phyloP scores from a whole-genome alignment of 2,329 filamentous ascomycete genomes.

The Fusarium liriodendri region DNA sequence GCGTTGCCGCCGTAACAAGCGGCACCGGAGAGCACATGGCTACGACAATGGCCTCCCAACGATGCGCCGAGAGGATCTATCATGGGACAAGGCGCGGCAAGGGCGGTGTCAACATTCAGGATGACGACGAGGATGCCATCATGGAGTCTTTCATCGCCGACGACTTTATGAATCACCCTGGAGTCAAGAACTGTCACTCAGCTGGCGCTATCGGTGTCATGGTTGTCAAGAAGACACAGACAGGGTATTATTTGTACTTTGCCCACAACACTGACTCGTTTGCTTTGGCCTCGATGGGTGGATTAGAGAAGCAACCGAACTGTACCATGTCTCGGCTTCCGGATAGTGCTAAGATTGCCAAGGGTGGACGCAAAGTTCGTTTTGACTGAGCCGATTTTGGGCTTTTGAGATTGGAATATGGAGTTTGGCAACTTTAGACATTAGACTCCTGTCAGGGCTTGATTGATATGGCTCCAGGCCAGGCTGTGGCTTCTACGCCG shows the following conservation, averaged over 20 bases:
- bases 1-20: slow-evolving; percentile 87
- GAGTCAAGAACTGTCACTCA: slow-evolving; percentile 82
- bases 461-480: not conserved
- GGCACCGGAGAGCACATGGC: slow-evolving; percentile 99
- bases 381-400: slow-evolving; percentile 40
- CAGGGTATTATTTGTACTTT: slow-evolving; percentile 88
- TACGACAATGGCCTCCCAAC: slow-evolving; percentile 89
- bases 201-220: slow-evolving; percentile 92
- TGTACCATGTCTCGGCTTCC: slow-evolving; percentile 88
- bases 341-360: slow-evolving; percentile 63
- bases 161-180: slow-evolving; percentile 95
- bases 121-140: slow-evolving; percentile 80
- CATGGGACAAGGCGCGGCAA: slow-evolving; percentile 70
- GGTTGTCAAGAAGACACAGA: slow-evolving; percentile 83
- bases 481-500: not conserved
- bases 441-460: not conserved
- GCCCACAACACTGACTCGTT: slow-evolving; percentile 94
- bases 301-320: slow-evolving; percentile 76
- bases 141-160: slow-evolving; percentile 81
- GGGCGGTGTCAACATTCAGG: slow-evolving; percentile 71
- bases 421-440: not conserved
- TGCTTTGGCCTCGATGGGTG: slow-evolving; percentile 89
- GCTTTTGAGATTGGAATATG: not conserved
- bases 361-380: slow-evolving; percentile 64
- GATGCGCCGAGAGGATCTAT: slow-evolving; percentile 88